A percentile compares a stretch with the other conserved stretches of the same genome.
Evolutionary conservation across 2,329 filamentous ascomycete species (phyloP).

Genomic region (Amauroascus verrucosus): DNA sequence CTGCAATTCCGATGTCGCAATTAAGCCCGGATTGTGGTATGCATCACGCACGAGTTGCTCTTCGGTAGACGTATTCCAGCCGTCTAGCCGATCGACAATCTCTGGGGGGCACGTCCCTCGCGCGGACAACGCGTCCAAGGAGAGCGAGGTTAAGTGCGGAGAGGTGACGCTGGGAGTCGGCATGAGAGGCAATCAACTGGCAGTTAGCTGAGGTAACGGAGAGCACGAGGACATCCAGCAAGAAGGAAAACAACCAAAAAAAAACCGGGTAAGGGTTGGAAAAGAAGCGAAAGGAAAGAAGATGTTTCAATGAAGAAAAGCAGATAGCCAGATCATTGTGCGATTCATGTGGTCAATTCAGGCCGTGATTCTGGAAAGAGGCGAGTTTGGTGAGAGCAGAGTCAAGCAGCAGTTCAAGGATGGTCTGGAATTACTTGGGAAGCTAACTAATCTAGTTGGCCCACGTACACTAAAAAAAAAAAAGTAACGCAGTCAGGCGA

Average conservation of each 20-base stretch:
- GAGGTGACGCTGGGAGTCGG: conserved; percentile 41
- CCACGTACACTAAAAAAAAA: conserved; percentile 10
- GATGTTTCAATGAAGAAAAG: not conserved
- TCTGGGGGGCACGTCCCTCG: conserved; percentile 45
- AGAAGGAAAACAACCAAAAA: conserved; percentile 12
- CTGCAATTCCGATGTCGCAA: conserved; percentile 5
- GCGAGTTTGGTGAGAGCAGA: conserved; percentile 3
- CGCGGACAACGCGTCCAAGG: conserved; percentile 36
- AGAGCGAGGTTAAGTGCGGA: conserved; percentile 34
- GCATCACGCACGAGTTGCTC: not conserved
- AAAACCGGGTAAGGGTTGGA: conserved; percentile 17
- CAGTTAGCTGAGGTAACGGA: not conserved
- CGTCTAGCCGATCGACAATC: conserved; percentile 13
- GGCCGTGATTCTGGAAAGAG: conserved; percentile 6
- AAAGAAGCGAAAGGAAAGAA: not conserved
- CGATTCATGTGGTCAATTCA: not conserved
- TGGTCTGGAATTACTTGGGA: not conserved
- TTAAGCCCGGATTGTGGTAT: not conserved
- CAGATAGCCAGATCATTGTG: conserved; percentile 1
- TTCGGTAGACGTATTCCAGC: conserved; percentile 1
- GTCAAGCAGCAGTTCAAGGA: not conserved
- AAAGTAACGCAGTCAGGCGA: conserved; percentile 9
- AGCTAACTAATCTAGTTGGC: conserved; percentile 8
- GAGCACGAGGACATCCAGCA: conserved; percentile 8
- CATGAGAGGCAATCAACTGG: conserved; percentile 35